Conservation (phyloP, 306 rosid species). For the Medicago lupulina region DNA sequence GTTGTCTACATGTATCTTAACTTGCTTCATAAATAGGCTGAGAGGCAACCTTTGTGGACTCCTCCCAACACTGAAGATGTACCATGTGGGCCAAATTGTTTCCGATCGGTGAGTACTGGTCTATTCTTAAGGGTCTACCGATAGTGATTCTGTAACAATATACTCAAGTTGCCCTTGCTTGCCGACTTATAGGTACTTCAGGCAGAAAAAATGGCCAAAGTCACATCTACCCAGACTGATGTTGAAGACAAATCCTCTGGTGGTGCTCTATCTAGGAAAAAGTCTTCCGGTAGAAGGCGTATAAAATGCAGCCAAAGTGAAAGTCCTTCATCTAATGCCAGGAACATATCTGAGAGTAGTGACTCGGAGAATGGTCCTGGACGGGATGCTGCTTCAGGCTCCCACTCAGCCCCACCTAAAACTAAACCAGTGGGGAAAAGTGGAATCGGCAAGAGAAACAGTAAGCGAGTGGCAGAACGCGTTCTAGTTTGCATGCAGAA, state of each 20-base stretch:
- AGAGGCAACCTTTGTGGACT: conserved; percentile 75
- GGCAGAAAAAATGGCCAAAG: conserved; percentile 60
- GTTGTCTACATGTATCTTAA: conserved; percentile 26
- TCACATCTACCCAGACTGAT: conserved; percentile 56
- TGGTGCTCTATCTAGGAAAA: conserved; percentile 63
- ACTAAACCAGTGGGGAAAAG: conserved; percentile 60
- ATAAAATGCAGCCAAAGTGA: conserved; percentile 77
- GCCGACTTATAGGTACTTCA: conserved; percentile 61
- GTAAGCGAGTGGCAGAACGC: conserved; percentile 95
- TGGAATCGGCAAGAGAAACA: conserved; percentile 80
- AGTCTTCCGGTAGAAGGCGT: conserved; percentile 68
- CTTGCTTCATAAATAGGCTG: conserved; percentile 70
- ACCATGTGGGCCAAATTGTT: conserved; percentile 86
- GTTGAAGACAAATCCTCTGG: conserved; percentile 72
- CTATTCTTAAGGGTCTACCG: conserved; percentile 29
- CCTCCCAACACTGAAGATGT: conserved; percentile 67
- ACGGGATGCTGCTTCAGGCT: conserved; percentile 58
- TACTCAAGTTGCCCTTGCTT: conserved; percentile 44
- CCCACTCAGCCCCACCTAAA: conserved; percentile 63
- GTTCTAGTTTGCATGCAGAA: conserved; percentile 88
- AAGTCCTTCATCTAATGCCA: conserved; percentile 94
- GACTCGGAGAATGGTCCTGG: conserved; percentile 91
- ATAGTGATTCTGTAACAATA: conserved; percentile 12
- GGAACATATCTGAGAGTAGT: conserved; percentile 85
- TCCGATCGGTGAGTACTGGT: conserved; percentile 65